Percentiles rank a stretch among this genome's conserved stretches.
Evolutionary conservation across 345 rosid genomes (phyloP).

Genomic region (Pistacia vera): DNA sequence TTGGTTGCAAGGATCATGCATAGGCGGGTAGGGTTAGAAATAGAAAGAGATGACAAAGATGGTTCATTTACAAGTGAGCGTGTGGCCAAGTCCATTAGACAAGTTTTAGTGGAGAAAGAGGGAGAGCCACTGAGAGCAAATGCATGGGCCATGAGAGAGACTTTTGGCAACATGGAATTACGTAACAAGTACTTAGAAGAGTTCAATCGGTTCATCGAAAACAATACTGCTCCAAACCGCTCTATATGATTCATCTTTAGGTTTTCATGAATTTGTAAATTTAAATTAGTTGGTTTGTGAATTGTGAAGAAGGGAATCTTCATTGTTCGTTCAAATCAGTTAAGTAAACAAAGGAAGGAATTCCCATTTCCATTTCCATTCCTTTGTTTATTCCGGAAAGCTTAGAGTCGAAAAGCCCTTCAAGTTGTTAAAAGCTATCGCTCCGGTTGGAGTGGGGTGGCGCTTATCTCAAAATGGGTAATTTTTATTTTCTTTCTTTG

Average conservation of each 20-base stretch:
- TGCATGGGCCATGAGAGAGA: conserved; percentile 26
- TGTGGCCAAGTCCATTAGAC: conserved; percentile 21
- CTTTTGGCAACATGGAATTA: conserved; percentile 1
- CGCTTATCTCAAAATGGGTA: too few relatives aligned
- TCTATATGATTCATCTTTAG: background rate
- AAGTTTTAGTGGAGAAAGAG: conserved; percentile 18
- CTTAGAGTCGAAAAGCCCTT: too few relatives aligned
- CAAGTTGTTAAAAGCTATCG: too few relatives aligned
- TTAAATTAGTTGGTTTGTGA: too few relatives aligned
- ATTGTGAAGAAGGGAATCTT: too few relatives aligned
- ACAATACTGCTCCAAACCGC: background rate
- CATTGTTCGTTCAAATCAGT: too few relatives aligned
- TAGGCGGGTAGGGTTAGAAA: conserved; percentile 19
- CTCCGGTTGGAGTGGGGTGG: too few relatives aligned
- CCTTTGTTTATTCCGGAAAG: too few relatives aligned
- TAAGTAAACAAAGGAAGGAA: too few relatives aligned
- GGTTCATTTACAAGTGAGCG: conserved; percentile 26
- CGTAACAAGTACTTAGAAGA: conserved; percentile 9
- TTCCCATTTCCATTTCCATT: too few relatives aligned
- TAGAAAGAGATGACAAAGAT: conserved; percentile 21
- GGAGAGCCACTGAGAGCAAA: conserved; percentile 18
- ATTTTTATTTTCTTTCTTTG: too few relatives aligned
- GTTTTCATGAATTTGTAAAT: background rate
- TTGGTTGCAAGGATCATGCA: conserved; percentile 21
- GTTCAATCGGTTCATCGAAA: conserved; percentile 16